phyloP scores from a whole-genome alignment of 257 asterid genomes.

The Ehretia macrophylla region DNA sequence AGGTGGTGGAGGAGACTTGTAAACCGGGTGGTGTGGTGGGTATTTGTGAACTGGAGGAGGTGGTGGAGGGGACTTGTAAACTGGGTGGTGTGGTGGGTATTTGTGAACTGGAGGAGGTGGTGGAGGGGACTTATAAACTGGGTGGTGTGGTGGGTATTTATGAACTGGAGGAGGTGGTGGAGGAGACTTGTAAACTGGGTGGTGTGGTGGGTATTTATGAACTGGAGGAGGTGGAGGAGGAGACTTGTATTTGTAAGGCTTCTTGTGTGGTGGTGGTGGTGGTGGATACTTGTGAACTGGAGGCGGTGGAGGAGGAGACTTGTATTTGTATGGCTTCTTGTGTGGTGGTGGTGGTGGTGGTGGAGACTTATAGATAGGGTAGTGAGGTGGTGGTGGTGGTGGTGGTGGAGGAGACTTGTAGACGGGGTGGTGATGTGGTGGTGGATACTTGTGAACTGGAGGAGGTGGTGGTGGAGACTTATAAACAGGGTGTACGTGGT shows the following conservation, averaged over 20 bases:
- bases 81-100: background rate
- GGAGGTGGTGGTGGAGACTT: slow-evolving; percentile 2
- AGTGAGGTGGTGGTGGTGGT: background rate
- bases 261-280: slow-evolving; percentile 1
- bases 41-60: background rate
- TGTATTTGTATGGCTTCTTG: background rate
- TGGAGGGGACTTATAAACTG: background rate
- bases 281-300: slow-evolving; percentile 7
- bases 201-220: slow-evolving; percentile 7
- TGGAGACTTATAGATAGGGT: background rate
- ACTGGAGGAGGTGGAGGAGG: background rate
- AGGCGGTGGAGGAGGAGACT: background rate
- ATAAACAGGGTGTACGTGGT: background rate
- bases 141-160: background rate
- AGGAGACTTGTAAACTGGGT: background rate
- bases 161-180: background rate
- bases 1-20: slow-evolving; percentile 2
- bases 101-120: background rate
- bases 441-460: slow-evolving; percentile 6
- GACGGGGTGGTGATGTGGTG: background rate
- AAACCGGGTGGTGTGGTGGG: background rate
- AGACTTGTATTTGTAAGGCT: background rate
- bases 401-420: slow-evolving; percentile 8
- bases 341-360: background rate
- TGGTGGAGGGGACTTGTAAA: background rate